Conservation (phyloP, 768 basidiomycete genomes). For the Pholiota conissans region DNA sequence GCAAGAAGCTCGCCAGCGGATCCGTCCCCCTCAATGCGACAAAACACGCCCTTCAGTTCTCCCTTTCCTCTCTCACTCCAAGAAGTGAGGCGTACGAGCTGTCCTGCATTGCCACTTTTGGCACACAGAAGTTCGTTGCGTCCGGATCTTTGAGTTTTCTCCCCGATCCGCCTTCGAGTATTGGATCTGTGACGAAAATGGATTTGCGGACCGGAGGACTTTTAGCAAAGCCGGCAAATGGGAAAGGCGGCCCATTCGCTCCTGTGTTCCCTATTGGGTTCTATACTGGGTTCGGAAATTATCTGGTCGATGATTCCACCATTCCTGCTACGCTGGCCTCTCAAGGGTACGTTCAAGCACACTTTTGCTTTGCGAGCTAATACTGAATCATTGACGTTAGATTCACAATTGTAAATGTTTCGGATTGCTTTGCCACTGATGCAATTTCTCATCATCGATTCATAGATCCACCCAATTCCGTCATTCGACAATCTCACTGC, state of each 20-base stretch:
- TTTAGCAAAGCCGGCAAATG: constrained; percentile 50
- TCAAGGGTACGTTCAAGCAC: constrained; percentile 44
- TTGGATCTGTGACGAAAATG: constrained; percentile 63
- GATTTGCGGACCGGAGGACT: constrained; percentile 59
- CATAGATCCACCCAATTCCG: constrained; percentile 70
- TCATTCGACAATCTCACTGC: constrained; percentile 59
- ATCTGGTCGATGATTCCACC: constrained; percentile 51
- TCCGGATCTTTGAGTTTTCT: constrained; percentile 47
- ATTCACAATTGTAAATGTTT: constrained; percentile 40
- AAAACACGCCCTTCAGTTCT: constrained; percentile 49
- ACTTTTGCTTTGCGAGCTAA: not conserved
- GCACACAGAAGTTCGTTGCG: constrained; percentile 43
- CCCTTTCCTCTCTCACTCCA: constrained; percentile 44
- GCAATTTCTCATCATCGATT: not conserved
- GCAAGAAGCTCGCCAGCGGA: constrained; percentile 41
- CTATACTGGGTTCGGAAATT: constrained; percentile 61
- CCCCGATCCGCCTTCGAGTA: constrained; percentile 44
- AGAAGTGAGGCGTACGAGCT: constrained; percentile 36
- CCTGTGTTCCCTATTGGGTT: constrained; percentile 75
- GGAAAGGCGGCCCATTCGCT: constrained; percentile 47
- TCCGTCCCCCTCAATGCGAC: constrained; percentile 51
- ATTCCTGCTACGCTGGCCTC: constrained; percentile 56
- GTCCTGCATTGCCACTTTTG: constrained; percentile 38
- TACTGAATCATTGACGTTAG: constrained; percentile 14
- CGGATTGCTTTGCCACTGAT: constrained; percentile 16